phyloP scores from a whole-genome alignment of 2,329 filamentous ascomycete species.

The Lizonia empirigonia region DNA sequence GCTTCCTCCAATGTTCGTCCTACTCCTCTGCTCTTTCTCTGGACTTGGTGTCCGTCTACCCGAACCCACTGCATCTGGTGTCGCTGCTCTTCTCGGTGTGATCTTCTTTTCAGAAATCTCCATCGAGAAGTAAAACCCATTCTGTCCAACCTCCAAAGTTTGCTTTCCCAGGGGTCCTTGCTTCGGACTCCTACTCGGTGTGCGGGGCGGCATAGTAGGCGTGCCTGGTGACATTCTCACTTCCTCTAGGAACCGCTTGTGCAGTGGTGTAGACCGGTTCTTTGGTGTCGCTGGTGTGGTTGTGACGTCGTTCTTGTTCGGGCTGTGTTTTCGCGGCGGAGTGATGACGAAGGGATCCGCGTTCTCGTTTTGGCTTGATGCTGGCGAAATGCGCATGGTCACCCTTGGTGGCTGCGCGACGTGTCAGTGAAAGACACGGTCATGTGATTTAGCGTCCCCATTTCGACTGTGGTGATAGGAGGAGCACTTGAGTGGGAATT shows the following conservation, averaged over 20 bases:
- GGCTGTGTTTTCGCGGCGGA: slow-evolving; percentile 1
- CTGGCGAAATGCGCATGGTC: not conserved
- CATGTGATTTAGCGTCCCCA: slow-evolving; percentile 7
- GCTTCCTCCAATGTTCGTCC: slow-evolving; percentile 1
- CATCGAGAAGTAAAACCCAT: slow-evolving; percentile 29
- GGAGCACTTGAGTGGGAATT: not conserved
- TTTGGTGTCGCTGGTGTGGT: slow-evolving; percentile 8
- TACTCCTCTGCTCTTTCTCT: slow-evolving; percentile 5
- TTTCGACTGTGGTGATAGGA: not conserved
- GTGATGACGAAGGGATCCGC: slow-evolving; percentile 12
- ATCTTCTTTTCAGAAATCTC: slow-evolving; percentile 26
- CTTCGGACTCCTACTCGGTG: slow-evolving; percentile 16
- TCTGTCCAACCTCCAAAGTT: slow-evolving; percentile 25
- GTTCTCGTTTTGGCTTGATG: not conserved
- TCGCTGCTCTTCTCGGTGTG: slow-evolving; percentile 9
- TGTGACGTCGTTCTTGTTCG: not conserved
- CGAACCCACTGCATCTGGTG: not conserved
- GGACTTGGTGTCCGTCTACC: slow-evolving; percentile 6
- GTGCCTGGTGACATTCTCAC: slow-evolving; percentile 23
- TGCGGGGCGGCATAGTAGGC: slow-evolving; percentile 18
- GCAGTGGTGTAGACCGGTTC: slow-evolving; percentile 17
- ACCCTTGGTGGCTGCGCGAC: slow-evolving; percentile 8
- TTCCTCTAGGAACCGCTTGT: slow-evolving; percentile 23
- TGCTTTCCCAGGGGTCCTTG: slow-evolving; percentile 5
- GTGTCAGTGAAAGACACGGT: slow-evolving; percentile 13